phyloP scores from a whole-genome alignment of 1,139 yeast species.

The Yarrowia galli region DNA sequence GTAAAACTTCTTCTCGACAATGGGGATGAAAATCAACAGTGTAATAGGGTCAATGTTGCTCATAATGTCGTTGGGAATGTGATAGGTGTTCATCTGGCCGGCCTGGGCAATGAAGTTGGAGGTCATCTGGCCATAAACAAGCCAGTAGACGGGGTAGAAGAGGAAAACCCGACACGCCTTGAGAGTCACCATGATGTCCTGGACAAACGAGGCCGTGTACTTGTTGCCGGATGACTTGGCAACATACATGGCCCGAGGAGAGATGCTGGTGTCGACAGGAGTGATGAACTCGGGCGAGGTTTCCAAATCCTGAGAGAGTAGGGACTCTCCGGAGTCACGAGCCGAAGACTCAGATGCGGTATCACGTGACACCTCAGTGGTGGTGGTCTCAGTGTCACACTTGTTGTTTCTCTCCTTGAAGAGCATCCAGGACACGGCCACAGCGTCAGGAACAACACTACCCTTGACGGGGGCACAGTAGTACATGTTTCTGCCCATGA shows the following conservation, averaged over 20 bases:
- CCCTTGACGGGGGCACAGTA: conserved; percentile 69
- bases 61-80: conserved; percentile 70
- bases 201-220: conserved; percentile 68
- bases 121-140: conserved; percentile 70
- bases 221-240: conserved; percentile 50
- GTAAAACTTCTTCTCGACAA: conserved; percentile 61
- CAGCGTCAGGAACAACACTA: conserved; percentile 64
- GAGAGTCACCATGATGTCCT: conserved; percentile 64
- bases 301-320: background rate
- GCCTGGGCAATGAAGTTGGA: conserved; percentile 72
- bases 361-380: background rate
- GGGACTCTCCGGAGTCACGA: conserved; percentile 56
- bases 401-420: background rate
- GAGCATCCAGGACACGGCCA: conserved; percentile 51
- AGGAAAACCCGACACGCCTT: conserved; percentile 69
- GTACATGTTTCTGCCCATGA: conserved; percentile 64
- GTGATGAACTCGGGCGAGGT: conserved; percentile 4
- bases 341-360: background rate
- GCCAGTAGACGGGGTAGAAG: conserved; percentile 71
- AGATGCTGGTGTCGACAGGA: conserved; percentile 54
- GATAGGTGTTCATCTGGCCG: conserved; percentile 67
- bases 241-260: conserved; percentile 51
- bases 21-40: conserved; percentile 67
- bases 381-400: no score
- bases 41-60: conserved; percentile 68